phyloP scores from a whole-genome alignment of 2,329 filamentous ascomycete species.

The Arthrinium phaeospermum region DNA sequence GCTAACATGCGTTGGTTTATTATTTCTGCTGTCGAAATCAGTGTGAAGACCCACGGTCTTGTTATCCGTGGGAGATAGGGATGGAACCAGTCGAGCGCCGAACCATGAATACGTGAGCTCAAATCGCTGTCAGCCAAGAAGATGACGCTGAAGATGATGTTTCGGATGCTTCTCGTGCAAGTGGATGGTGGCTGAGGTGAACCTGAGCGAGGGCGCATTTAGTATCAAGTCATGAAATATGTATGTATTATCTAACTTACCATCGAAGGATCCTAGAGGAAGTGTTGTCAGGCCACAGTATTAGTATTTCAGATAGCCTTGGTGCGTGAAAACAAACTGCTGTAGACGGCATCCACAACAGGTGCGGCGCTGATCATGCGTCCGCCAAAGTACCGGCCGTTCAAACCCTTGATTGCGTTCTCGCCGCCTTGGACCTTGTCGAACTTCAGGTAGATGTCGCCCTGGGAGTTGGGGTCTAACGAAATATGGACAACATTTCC shows the following conservation, averaged over 20 bases:
- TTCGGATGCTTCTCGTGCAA: background rate
- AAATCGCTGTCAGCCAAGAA: constrained; percentile 12
- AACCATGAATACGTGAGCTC: constrained; percentile 20
- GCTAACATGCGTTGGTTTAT: background rate
- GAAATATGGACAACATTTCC: constrained; percentile 97
- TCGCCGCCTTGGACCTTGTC: constrained; percentile 93
- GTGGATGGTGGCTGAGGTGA: background rate
- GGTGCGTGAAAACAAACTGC: constrained; percentile 89
- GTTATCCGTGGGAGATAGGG: constrained; percentile 20
- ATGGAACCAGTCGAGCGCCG: constrained; percentile 19
- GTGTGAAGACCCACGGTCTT: constrained; percentile 19
- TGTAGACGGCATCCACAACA: constrained; percentile 98
- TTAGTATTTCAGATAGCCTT: constrained; percentile 77
- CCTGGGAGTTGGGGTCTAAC: constrained; percentile 89
- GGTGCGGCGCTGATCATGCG: constrained; percentile 92
- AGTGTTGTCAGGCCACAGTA: constrained; percentile 49
- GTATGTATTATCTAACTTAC: constrained; percentile 6
- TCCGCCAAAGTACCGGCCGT: constrained; percentile 94
- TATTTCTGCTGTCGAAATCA: constrained; percentile 22
- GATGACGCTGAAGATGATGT: constrained; percentile 4
- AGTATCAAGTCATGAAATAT: background rate
- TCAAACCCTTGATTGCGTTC: constrained; percentile 96
- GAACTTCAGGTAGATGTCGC: constrained; percentile 99
- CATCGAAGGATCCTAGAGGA: constrained; percentile 52
- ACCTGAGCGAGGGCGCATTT: background rate